phyloP scores from a whole-genome alignment of 352 stramenopile species.

The Globisporangium alternatum region DNA sequence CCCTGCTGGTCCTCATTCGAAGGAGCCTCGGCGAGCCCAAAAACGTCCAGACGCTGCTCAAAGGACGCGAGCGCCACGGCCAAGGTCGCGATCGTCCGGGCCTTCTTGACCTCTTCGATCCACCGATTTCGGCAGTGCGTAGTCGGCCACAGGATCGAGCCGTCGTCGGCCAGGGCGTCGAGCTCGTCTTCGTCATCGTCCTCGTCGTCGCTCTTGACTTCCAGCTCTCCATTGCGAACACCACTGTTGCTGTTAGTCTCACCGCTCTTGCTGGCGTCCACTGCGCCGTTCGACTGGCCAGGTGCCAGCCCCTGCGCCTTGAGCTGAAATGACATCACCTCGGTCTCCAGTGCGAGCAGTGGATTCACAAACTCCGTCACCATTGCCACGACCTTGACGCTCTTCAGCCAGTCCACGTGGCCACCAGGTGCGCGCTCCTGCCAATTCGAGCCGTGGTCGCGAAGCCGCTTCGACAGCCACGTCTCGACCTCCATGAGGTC shows the following conservation, averaged over 20 bases:
- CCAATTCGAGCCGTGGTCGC: conserved; percentile 62
- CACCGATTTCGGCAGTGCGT: conserved; percentile 68
- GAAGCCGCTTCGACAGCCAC: conserved; percentile 63
- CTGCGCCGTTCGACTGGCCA: background rate
- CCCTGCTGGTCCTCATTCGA: conserved; percentile 28
- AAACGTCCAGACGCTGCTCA: conserved; percentile 64
- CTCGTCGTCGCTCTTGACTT: conserved; percentile 71
- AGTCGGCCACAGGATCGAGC: conserved; percentile 65
- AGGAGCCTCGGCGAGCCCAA: conserved; percentile 56
- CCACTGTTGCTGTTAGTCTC: conserved; percentile 1
- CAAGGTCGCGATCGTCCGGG: conserved; percentile 47
- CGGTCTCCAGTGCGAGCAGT: conserved; percentile 61
- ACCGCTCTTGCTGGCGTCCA: background rate
- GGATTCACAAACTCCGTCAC: conserved; percentile 36
- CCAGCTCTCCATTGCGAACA: conserved; percentile 20
- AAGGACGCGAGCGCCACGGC: conserved; percentile 59
- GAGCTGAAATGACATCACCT: conserved; percentile 54
- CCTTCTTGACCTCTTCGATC: conserved; percentile 58
- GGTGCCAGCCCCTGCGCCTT: conserved; percentile 22
- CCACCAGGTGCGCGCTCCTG: conserved; percentile 38
- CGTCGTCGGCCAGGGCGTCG: conserved; percentile 56
- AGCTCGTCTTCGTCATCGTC: conserved; percentile 79
- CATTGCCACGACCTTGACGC: conserved; percentile 32
- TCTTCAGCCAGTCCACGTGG: conserved; percentile 44
- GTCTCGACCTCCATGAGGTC: conserved; percentile 55